Conservation (phyloP, 768 basidiomycete genomes). For the Harrya chromipes region DNA sequence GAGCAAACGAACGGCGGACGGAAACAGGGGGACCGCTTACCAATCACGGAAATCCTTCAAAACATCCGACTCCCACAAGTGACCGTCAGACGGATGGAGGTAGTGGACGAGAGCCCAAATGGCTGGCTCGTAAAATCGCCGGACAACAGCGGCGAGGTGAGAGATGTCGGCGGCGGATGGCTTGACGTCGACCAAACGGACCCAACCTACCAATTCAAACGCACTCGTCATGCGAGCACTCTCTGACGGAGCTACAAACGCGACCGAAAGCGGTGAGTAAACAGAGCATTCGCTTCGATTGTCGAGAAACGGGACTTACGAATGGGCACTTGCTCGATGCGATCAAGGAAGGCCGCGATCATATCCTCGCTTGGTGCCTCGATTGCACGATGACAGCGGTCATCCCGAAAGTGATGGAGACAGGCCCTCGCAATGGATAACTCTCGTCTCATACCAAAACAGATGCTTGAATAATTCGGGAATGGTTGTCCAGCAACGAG, state of each 20-base stretch:
- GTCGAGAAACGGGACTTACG: constrained; percentile 38
- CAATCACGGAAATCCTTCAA: constrained; percentile 10
- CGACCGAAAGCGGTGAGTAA: constrained; percentile 1
- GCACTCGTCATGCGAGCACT: constrained; percentile 38
- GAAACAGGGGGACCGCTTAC: constrained; percentile 23
- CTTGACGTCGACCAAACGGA: constrained; percentile 45
- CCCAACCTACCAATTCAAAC: constrained; percentile 61
- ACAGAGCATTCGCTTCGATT: neutral
- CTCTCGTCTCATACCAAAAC: constrained; percentile 44
- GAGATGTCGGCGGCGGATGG: constrained; percentile 37
- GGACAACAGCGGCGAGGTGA: constrained; percentile 39
- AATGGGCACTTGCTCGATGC: constrained; percentile 40
- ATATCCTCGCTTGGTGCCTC: constrained; percentile 3
- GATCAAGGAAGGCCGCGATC: constrained; percentile 43
- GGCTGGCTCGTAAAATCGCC: constrained; percentile 40
- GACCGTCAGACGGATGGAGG: constrained; percentile 40
- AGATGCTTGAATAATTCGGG: constrained; percentile 33
- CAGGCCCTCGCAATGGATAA: constrained; percentile 37
- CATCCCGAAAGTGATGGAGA: constrained; percentile 32
- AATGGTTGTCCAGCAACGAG: constrained; percentile 31
- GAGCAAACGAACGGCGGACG: neutral
- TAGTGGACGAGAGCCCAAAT: constrained; percentile 42
- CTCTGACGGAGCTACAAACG: constrained; percentile 37
- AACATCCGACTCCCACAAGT: constrained; percentile 40
- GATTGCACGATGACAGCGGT: neutral